Conservation (phyloP, 2,329 filamentous ascomycete species). For the Calonectria naviculata region DNA sequence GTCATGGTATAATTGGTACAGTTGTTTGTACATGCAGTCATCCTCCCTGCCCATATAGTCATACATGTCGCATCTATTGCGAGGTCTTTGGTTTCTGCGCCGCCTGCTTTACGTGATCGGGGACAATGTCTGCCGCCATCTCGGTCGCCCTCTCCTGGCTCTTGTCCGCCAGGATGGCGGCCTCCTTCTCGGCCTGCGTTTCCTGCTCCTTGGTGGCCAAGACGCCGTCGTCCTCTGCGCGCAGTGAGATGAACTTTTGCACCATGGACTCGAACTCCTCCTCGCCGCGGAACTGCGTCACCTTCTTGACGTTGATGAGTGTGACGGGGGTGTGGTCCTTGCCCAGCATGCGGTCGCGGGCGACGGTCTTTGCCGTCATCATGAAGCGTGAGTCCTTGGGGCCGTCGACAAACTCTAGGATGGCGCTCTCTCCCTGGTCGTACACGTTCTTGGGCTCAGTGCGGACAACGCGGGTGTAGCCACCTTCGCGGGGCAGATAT, state of each 20-base stretch:
- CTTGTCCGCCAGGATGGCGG: slow-evolving; percentile 35
- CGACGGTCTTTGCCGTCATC: slow-evolving; percentile 88
- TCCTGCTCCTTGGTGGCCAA: slow-evolving; percentile 22
- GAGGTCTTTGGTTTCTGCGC: slow-evolving; percentile 33
- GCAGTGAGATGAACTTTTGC: slow-evolving; percentile 48
- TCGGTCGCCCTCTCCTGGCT: slow-evolving; percentile 46
- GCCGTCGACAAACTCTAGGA: slow-evolving; percentile 95
- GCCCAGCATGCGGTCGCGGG: slow-evolving; percentile 67
- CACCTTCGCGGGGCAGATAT: slow-evolving; percentile 83
- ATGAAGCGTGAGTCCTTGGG: slow-evolving; percentile 94
- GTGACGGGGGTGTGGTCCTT: slow-evolving; percentile 77
- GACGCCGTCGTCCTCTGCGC: slow-evolving; percentile 31
- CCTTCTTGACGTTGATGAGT: slow-evolving; percentile 82
- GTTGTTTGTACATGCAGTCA: slow-evolving; percentile 42
- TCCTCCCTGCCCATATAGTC: slow-evolving; percentile 28
- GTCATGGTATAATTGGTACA: slow-evolving; percentile 43
- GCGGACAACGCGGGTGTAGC: slow-evolving; percentile 94
- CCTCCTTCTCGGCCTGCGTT: slow-evolving; percentile 31
- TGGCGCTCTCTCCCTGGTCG: slow-evolving; percentile 90
- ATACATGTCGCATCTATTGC: slow-evolving; percentile 34
- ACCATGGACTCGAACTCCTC: slow-evolving; percentile 76
- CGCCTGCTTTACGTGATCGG: slow-evolving; percentile 38
- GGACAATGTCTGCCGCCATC: slow-evolving; percentile 45
- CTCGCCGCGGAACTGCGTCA: slow-evolving; percentile 81
- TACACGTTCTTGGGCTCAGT: slow-evolving; percentile 86